Conservation (phyloP, 305 asterid species). For the Solanum hybrid region DNA sequence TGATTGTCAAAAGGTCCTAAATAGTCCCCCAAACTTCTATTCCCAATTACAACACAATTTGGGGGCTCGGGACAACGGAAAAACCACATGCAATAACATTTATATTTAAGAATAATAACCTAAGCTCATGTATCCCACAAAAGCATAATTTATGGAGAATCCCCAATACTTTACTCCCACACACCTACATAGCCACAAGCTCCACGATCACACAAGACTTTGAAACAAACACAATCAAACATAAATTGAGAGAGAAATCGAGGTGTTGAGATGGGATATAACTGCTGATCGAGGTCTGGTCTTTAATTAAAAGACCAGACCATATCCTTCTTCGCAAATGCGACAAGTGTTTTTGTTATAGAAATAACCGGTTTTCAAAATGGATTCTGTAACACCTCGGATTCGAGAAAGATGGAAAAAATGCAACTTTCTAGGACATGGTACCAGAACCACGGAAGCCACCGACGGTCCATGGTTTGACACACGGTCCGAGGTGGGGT, state of each 20-base stretch:
- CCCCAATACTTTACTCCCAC: not conserved
- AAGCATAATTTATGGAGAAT: not conserved
- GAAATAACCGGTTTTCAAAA: not conserved
- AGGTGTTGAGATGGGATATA: not conserved
- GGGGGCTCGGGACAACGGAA: not conserved
- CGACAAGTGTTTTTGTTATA: not conserved
- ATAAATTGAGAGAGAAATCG: not conserved
- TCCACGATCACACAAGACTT: not conserved
- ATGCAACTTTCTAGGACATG: not conserved
- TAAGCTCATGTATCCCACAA: not conserved
- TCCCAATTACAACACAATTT: not conserved
- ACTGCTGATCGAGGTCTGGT: not conserved
- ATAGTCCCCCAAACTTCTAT: not conserved
- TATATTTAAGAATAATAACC: not conserved
- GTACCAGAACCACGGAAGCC: not conserved
- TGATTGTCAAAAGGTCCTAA: not conserved
- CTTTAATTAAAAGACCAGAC: not conserved
- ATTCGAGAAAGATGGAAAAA: not conserved
- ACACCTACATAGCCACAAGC: not conserved
- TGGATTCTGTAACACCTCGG: not conserved
- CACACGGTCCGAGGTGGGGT: not conserved
- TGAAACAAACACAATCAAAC: not conserved
- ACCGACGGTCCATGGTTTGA: not conserved
- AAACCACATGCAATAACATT: not conserved
- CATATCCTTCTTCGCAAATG: not conserved